phyloP scores from a whole-genome alignment of 192 early-diverging fungal genomes.

The Powellomyces hirtus region DNA sequence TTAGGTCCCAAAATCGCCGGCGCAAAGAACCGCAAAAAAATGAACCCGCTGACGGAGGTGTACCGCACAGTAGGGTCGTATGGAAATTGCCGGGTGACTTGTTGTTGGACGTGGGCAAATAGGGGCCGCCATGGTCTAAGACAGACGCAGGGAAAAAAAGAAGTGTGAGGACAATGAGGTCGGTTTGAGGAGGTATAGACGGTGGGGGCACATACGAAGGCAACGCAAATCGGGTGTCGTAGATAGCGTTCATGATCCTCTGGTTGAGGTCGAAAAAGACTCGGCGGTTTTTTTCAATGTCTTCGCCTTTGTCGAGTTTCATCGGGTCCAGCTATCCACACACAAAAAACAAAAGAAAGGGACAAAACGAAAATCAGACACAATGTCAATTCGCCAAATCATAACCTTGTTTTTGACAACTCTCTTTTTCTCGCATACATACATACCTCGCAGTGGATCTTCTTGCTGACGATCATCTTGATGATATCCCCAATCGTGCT shows the following conservation, averaged over 20 bases:
- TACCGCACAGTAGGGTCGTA: constrained; percentile 20
- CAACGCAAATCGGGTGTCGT: constrained; percentile 15
- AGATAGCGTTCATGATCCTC: constrained; percentile 21
- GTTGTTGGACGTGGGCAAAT: constrained; percentile 12
- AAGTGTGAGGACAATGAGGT: background rate
- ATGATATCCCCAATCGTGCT: constrained; percentile 17
- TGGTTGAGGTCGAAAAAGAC: constrained; percentile 5
- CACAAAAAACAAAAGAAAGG: background rate
- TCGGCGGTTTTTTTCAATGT: constrained; percentile 2
- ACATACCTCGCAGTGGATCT: constrained; percentile 19
- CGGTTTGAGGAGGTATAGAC: background rate
- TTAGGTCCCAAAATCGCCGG: constrained; percentile 43
- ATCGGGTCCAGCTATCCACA: constrained; percentile 30
- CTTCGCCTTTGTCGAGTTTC: constrained; percentile 18
- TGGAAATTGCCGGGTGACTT: constrained; percentile 23
- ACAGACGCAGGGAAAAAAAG: background rate
- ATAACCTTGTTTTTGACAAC: background rate
- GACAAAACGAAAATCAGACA: no score
- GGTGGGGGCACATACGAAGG: constrained; percentile 24
- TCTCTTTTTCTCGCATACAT: no score
- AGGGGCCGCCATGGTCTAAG: constrained; percentile 15
- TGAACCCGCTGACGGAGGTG: constrained; percentile 47
- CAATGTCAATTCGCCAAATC: background rate
- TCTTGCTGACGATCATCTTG: constrained; percentile 19
- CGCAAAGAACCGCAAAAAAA: constrained; percentile 53